Base-by-base conservation (phyloP, 2,329 filamentous ascomycete genomes). In the Pezicula neosporulosa region DNA sequence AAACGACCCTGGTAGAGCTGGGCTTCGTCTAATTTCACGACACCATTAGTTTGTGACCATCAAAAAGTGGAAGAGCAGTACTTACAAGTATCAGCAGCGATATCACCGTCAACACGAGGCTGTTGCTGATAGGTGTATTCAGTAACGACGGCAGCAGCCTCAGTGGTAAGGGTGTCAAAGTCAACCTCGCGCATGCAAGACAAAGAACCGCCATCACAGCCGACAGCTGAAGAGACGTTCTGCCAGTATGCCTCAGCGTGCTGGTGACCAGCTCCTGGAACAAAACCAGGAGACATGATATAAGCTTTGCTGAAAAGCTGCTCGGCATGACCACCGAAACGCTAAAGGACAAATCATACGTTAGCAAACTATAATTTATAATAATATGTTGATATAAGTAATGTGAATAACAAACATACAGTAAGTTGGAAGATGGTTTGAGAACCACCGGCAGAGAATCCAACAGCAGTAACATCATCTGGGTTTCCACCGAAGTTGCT, bases 401-500 rank as follows among this genome's bases (percentile, higher is more conserved):
- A 16, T 24, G 13, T 33, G 18, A 16, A 36, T 9, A 39, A 48
- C 53, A 9, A 39, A 48, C 53, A 9, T 55, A 62, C 54, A 8
- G 64, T 67, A 30, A 66, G 53, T 39, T 66, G 63, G 55, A 68
- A 68, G 19, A 62, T 35, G 21, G 73, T 69, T 8, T 72, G 71
- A 38, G 56, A 57, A 38, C 49, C 77, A 4, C 77, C 77, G 3
- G 77, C 76, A n/a, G 72, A 77, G 55, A 78, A 72, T 3, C 76
- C 77, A 68, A 75, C 73, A 2, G 72, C 74, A 2, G 71, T 77
- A 6, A 79, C 71, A 1, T 64, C 56, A n/a, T 61, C 60, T 3
- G 69, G 65, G 50, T 79, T 71, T n/a, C 77, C 77, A 12, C 72
- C 72, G 4, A 79, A 61, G 1, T 71, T 61, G 12, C 56, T 46